These are phyloP conservation scores for Pichia sp. DNA, from an alignment of 1,139 yeast genomes.

Conservation along the genomic window DNA sequence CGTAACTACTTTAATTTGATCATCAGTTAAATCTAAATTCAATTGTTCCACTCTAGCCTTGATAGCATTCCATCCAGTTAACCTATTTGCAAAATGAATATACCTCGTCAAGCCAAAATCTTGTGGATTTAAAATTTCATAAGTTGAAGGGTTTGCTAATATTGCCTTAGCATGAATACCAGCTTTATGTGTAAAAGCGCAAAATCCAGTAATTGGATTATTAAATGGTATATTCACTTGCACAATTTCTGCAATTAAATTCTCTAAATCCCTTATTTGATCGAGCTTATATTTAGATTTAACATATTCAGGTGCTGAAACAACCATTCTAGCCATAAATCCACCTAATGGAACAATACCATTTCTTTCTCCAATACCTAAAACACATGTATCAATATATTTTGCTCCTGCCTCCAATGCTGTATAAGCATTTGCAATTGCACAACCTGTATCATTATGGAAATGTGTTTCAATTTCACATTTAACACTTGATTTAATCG, in stretches of 20 bases:
- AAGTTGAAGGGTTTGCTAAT: constrained; percentile 53
- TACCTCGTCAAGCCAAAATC: constrained; percentile 53
- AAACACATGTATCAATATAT: constrained; percentile 48
- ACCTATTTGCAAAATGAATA: constrained; percentile 52
- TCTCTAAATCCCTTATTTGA: constrained; percentile 50
- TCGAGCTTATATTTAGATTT: constrained; percentile 48
- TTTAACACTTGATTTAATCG: constrained; percentile 47
- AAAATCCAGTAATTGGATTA: constrained; percentile 55
- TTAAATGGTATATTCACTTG: constrained; percentile 53
- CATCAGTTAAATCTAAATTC: constrained; percentile 50
- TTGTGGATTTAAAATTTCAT: constrained; percentile 49
- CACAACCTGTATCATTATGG: constrained; percentile 58
- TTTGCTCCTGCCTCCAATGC: constrained; percentile 59
- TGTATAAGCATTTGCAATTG: constrained; percentile 54
- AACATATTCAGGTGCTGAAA: constrained; percentile 52
- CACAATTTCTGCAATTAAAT: constrained; percentile 51
- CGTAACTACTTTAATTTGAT: constrained; percentile 51
- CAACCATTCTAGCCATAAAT: constrained; percentile 57
- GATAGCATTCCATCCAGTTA: constrained; percentile 58
- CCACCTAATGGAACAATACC: constrained; percentile 57
- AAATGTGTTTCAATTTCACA: constrained; percentile 57
- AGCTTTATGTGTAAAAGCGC: constrained; percentile 58
- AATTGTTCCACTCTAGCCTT: constrained; percentile 60
- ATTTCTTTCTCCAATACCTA: constrained; percentile 56
- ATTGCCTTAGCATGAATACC: constrained; percentile 58